Percentiles rank a stretch among this genome's conserved stretches.
Conservation (phyloP, 768 basidiomycete species). For the Tricholoma terreum region DNA sequence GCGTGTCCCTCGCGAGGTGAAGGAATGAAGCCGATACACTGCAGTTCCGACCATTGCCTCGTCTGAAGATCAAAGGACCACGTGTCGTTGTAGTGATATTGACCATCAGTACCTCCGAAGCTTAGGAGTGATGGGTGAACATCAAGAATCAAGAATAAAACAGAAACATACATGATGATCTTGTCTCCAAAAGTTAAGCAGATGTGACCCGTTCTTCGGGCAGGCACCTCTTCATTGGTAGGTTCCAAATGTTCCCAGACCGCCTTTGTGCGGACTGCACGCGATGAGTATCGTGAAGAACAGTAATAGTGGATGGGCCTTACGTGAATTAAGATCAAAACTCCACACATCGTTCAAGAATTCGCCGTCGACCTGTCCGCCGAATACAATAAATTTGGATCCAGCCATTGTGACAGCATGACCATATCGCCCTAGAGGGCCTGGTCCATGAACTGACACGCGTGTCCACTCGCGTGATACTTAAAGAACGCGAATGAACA, state of each 20-base stretch:
- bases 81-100: slow-evolving; percentile 98
- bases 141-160: slow-evolving; percentile 11
- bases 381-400: slow-evolving; percentile 91
- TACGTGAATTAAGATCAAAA: slow-evolving; percentile 93
- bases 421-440: slow-evolving; percentile 89
- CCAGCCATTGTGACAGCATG: slow-evolving; percentile 92
- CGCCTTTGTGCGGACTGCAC: slow-evolving; percentile 74
- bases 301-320: slow-evolving; percentile 27
- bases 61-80: slow-evolving; percentile 90
- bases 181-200: slow-evolving; percentile 80
- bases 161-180: slow-evolving; percentile 68
- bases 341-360: slow-evolving; percentile 96
- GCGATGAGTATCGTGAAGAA: slow-evolving; percentile 4
- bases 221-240: slow-evolving; percentile 57
- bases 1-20: slow-evolving; percentile 95
- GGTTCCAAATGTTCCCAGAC: slow-evolving; percentile 82
- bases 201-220: slow-evolving; percentile 89
- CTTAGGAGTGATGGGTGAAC: slow-evolving; percentile 33
- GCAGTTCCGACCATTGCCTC: slow-evolving; percentile 83
- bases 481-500: slow-evolving; percentile 26
- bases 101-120: slow-evolving; percentile 98
- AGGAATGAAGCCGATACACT: slow-evolving; percentile 96
- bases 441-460: slow-evolving; percentile 70
- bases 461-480: slow-evolving; percentile 95
- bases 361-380: slow-evolving; percentile 92